These are phyloP conservation scores for Singerocomus inundabilis DNA, from an alignment of 1,284 basidiomycete species.

Conservation along the genomic window DNA sequence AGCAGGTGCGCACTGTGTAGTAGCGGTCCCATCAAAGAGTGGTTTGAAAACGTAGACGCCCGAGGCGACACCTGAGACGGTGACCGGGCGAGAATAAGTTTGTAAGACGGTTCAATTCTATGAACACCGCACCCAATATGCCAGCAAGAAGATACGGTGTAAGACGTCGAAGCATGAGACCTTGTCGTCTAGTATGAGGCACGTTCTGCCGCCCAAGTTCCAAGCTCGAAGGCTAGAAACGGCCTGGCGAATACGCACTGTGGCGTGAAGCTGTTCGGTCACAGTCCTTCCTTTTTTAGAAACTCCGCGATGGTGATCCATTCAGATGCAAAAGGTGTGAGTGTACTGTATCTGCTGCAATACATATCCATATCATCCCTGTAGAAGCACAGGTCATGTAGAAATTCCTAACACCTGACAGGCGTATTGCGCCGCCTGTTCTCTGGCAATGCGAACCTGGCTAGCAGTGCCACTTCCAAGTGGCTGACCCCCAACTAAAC, in stretches of 20 bases:
- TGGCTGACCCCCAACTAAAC: constrained; percentile 46
- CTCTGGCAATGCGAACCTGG: constrained; percentile 44
- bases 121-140: constrained; percentile 25
- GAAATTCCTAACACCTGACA: constrained; percentile 33
- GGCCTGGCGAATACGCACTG: too few species aligned
- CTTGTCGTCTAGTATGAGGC: constrained; percentile 16
- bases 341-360: too few species aligned
- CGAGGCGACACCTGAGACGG: constrained; percentile 50
- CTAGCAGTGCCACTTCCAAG: constrained; percentile 44
- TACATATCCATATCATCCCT: constrained; percentile 5
- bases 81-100: constrained; percentile 6
- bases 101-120: not conserved
- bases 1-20: constrained; percentile 15
- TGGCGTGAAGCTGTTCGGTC: constrained; percentile 1
- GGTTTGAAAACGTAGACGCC: constrained; percentile 63
- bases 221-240: not conserved
- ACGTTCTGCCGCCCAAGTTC: constrained; percentile 26
- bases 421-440: constrained; percentile 51
- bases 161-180: constrained; percentile 29
- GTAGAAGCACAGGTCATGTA: constrained; percentile 6
- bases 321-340: too few species aligned
- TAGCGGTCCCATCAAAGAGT: constrained; percentile 28
- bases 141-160: constrained; percentile 30
- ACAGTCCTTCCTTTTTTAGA: constrained; percentile 18
- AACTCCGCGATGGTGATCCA: constrained; percentile 38